phyloP scores from a whole-genome alignment of 1,284 basidiomycete genomes.

The Boletus sp. region DNA sequence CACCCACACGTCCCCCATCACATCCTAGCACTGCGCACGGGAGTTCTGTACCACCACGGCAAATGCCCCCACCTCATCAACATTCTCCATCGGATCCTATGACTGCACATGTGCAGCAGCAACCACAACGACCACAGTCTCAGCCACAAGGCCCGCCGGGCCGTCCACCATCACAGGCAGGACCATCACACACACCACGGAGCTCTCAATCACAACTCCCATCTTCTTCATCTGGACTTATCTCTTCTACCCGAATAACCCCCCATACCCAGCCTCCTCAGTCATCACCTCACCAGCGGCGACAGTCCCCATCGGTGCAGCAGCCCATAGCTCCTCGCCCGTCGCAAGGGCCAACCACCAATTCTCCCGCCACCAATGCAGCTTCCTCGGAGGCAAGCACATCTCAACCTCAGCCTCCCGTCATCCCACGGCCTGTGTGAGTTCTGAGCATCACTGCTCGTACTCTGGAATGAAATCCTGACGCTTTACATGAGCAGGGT shows the following conservation, averaged over 20 bases:
- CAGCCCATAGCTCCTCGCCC: constrained; percentile 39
- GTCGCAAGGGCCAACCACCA: constrained; percentile 25
- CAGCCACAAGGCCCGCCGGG: constrained; percentile 44
- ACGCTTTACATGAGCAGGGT: constrained; percentile 22
- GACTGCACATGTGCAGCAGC: constrained; percentile 34
- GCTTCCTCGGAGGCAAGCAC: constrained; percentile 28
- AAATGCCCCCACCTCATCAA: constrained; percentile 36
- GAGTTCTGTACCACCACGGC: constrained; percentile 31
- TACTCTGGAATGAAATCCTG: constrained; percentile 10
- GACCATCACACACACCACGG: constrained; percentile 37
- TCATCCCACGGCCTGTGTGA: constrained; percentile 31
- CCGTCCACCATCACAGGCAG: constrained; percentile 34
- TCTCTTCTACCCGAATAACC: constrained; percentile 30
- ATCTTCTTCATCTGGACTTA: constrained; percentile 27
- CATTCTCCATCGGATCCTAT: constrained; percentile 42
- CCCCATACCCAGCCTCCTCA: constrained; percentile 32
- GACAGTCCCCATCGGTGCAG: constrained; percentile 34
- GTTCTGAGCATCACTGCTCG: constrained; percentile 12
- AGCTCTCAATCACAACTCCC: constrained; percentile 34
- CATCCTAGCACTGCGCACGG: constrained; percentile 34
- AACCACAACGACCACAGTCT: constrained; percentile 47
- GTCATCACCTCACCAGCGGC: constrained; percentile 33
- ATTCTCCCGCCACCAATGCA: constrained; percentile 20
- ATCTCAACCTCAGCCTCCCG: constrained; percentile 26
- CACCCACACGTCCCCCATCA: constrained; percentile 45